phyloP scores from a whole-genome alignment of 169 alveolate genomes.

The Cryptosporidium ubiquitum region DNA sequence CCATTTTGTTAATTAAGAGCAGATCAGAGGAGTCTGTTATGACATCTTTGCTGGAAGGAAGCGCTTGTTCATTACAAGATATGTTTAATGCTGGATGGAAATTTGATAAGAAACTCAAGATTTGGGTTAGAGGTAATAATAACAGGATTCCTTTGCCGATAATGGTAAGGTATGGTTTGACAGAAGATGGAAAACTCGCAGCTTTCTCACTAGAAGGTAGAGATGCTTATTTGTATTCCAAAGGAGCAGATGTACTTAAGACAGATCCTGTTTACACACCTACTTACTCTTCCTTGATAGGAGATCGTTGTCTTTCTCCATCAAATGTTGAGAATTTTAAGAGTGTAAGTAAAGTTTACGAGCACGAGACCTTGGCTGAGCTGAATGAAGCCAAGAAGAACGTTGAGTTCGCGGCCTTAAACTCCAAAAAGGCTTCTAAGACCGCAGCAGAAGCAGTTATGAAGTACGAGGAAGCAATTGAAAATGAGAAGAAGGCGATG shows the following conservation, averaged over 20 bases:
- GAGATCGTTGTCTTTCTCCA: conserved; percentile 37
- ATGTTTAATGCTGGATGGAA: conserved; percentile 66
- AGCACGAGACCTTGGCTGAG: conserved; percentile 25
- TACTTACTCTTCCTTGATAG: conserved; percentile 4
- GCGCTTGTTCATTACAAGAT: conserved; percentile 34
- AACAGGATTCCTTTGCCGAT: conserved; percentile 53
- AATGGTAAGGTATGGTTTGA: conserved; percentile 56
- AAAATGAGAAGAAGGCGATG: conserved; percentile 47
- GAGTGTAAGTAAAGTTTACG: background rate
- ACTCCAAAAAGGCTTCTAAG: conserved; percentile 45
- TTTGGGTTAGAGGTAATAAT: conserved; percentile 37
- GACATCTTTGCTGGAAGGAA: conserved; percentile 28
- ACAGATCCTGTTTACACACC: conserved; percentile 21
- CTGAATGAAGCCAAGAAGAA: conserved; percentile 33
- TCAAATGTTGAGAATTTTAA: conserved; percentile 8
- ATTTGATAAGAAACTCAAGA: conserved; percentile 42
- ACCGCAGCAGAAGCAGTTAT: conserved; percentile 42
- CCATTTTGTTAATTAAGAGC: background rate
- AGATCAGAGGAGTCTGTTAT: conserved; percentile 64
- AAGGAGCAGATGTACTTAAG: conserved; percentile 55
- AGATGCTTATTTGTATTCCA: conserved; percentile 3
- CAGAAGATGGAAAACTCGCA: conserved; percentile 45
- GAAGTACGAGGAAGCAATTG: conserved; percentile 43
- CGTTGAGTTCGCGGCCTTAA: conserved; percentile 16
- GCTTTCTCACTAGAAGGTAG: conserved; percentile 53